Conservation (phyloP, 164 flowering plant species). For the Liriodendron chinense region DNA sequence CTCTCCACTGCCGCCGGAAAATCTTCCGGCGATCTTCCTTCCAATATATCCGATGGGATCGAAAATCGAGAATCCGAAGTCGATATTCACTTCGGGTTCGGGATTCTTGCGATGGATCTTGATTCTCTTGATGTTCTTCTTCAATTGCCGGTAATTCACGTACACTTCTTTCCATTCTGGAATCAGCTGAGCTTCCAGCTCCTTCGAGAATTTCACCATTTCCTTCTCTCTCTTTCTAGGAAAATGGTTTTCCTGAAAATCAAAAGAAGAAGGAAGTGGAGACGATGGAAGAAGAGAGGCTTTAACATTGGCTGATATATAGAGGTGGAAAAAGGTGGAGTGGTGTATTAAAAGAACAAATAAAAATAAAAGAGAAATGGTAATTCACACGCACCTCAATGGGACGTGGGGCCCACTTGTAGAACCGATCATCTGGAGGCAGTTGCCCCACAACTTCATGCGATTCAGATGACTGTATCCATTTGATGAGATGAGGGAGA, state of each 20-base stretch:
- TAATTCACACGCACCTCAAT: no score
- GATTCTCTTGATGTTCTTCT: slow-evolving; percentile 71
- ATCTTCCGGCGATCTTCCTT: slow-evolving; percentile 18
- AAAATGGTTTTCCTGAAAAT: background rate
- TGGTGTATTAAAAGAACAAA: background rate
- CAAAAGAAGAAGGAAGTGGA: background rate
- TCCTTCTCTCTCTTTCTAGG: background rate
- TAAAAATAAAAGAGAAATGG: no score
- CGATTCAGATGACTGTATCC: background rate
- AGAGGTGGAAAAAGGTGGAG: background rate
- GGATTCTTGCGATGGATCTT: slow-evolving; percentile 40
- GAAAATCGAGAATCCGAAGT: slow-evolving; percentile 37
- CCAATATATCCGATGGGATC: slow-evolving; percentile 44
- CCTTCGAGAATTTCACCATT: slow-evolving; percentile 97
- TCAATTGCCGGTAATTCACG: slow-evolving; percentile 81
- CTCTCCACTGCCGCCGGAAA: background rate
- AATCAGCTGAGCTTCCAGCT: slow-evolving; percentile 90
- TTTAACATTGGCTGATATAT: background rate
- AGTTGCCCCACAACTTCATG: background rate
- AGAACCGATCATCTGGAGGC: background rate
- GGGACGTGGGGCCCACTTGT: no score
- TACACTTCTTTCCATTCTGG: slow-evolving; percentile 94
- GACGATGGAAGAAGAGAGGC: background rate
- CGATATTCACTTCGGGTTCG: slow-evolving; percentile 10
- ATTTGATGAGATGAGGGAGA: no score